Evolutionary conservation across 129 eudicot genomes (phyloP).

Genomic region (Solidago caesia): DNA sequence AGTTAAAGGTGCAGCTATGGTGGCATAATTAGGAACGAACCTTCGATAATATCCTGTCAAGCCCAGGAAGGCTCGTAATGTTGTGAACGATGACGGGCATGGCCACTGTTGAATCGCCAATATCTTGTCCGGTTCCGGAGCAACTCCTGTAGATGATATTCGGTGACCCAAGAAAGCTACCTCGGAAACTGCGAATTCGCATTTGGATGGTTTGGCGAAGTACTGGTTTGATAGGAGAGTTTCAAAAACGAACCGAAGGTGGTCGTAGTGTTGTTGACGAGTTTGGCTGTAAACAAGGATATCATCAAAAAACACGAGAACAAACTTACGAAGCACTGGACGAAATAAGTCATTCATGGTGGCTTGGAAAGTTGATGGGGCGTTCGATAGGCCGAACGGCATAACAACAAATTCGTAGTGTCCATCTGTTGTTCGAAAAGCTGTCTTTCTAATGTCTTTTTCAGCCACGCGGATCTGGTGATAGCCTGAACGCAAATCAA

Average conservation of each 20-base stretch:
- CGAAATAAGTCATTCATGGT: not conserved
- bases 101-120: not conserved
- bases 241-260: not conserved
- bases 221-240: not conserved
- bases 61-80: not conserved
- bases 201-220: not conserved
- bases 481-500: not conserved
- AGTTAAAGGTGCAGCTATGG: not conserved
- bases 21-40: not conserved
- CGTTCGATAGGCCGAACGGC: not conserved
- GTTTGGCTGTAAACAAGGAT: not conserved
- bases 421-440: not conserved
- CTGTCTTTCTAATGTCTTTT: not conserved
- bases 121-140: not conserved
- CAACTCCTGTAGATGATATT: not conserved
- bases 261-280: not conserved
- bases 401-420: conserved; percentile 1
- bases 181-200: not conserved
- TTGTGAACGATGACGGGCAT: not conserved
- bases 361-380: not conserved
- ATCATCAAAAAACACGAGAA: not conserved
- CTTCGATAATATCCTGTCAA: not conserved
- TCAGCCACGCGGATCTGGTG: not conserved
- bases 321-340: not conserved
- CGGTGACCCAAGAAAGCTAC: not conserved